Base-by-base conservation (phyloP, 345 rosid species). In the Excoecaria agallocha region DNA sequence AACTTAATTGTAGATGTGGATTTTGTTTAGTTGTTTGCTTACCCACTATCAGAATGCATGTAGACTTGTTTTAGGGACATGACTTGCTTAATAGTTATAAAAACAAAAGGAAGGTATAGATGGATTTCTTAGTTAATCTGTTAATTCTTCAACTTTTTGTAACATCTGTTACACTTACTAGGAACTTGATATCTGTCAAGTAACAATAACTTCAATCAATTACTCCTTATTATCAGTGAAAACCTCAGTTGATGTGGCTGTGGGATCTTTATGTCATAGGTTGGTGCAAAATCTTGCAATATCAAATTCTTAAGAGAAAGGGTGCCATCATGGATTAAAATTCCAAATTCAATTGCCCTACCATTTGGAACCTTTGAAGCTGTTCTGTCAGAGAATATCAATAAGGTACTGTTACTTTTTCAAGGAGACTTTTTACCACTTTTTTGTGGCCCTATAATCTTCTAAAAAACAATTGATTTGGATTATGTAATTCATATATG, bases 351-450 rank as follows among this genome's bases (percentile, higher is more conserved):
- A 60, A 74, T 82, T 46, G 83, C 88, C 46, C 76, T 82, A 19
- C 83, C 85, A 66, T 85, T 85, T 76, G 86, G 84, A 82, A 76
- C 81, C 22, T 85, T 80, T 58, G 88, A 85, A 70, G 50, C 77
- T 63, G 72, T 80, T 74, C 65, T 80, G 17, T 74, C 78, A 25
- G 78, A 76, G 46, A 68, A 77, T 19, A 56, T 59, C 65, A 85
- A 82, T 69, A 73, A 78, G 85, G 88, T 85, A 66, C 38, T 12
- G 70, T 39, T 54, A 22, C 62, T 74, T 48, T 45, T 55, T 52
- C n/a, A 13, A 48, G 58, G 63, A 51, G 63, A 68, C 25, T 51
- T 60, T 69, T 61, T 74, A 15, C 68, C 35, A n/a, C 43, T 65
- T 30, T 17, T 24, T n/a, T n/a, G n/a, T 61, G 46, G 41, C 60